Base-by-base conservation (phyloP, 2,329 filamentous ascomycete genomes). In the Aureobasidium uvarum region DNA sequence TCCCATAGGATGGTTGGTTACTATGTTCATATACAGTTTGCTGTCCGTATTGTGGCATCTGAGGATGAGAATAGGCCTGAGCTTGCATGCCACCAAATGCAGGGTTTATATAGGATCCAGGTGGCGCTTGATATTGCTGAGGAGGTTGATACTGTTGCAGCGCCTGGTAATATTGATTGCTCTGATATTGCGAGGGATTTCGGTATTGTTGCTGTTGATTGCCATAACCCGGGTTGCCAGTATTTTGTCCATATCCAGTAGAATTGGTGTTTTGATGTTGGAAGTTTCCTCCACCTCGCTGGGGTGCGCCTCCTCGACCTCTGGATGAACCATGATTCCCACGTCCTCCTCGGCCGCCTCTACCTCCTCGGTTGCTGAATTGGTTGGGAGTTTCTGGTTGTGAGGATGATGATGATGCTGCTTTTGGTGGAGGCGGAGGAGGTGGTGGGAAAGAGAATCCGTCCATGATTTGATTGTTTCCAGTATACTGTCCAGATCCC, bases 381-480 rank as follows among this genome's bases (percentile, higher is more conserved):
- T 76, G 48, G 73, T 72, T 33, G 23, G 45, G 31, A 33, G 36
- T 41, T 8, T 52, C 31, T 66, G 65, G 36, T 20, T 66, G 48
- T 55, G 66, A n/a, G 2, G 25, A 25, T 25, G 25, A 25, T 31
- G 60, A 62, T 51, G 62, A 62, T 28, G 68, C 43, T 39, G 71
- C 60, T 56, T 73, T 74, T 20, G 74, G 73, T 25, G 76, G 75
- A 56, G 76, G 76, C 45, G 81, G 80, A 45, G 81, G 81, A 38
- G 80, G 80, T 48, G 80, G 80, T n/a, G 80, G 80, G 60, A 81
- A 82, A 20, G 75, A 77, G 76, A 82, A 72, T 66, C 72, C 70
- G 71, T 65, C 43, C 66, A 68, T 68, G n/a, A 5, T 31, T 52
- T 20, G 13, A 8, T 18, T 20, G 1, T 20, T 52, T 28, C 23